These are phyloP conservation scores for Microbotryum saponariae DNA, from an alignment of 1,284 basidiomycete species.

Conservation along the genomic window DNA sequence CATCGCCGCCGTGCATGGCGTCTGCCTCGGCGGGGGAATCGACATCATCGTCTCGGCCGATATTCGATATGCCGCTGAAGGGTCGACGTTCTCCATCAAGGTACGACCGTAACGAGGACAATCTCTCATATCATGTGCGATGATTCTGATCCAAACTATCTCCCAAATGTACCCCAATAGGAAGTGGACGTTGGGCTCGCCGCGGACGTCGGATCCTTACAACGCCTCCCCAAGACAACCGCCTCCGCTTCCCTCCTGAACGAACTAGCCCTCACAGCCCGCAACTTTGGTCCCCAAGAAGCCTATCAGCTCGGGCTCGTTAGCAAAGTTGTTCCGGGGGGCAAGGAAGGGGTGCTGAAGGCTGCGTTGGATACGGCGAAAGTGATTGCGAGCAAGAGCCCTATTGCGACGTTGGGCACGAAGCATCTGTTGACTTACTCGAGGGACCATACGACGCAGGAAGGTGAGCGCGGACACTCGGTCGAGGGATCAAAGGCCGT, in stretches of 20 bases:
- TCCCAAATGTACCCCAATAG: slow-evolving; percentile 42
- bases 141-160: neutral
- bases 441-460: slow-evolving; percentile 53
- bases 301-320: slow-evolving; percentile 69
- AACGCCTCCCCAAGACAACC: slow-evolving; percentile 70
- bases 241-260: slow-evolving; percentile 70
- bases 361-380: slow-evolving; percentile 58
- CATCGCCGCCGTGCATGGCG: slow-evolving; percentile 72
- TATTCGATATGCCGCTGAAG: slow-evolving; percentile 62
- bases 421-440: slow-evolving; percentile 57
- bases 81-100: slow-evolving; percentile 67
- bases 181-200: slow-evolving; percentile 86
- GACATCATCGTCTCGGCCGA: slow-evolving; percentile 75
- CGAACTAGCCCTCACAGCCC: slow-evolving; percentile 70
- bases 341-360: slow-evolving; percentile 49
- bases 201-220: slow-evolving; percentile 75
- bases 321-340: slow-evolving; percentile 63
- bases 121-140: neutral
- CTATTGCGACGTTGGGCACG: slow-evolving; percentile 70
- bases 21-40: slow-evolving; percentile 58
- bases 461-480: slow-evolving; percentile 46
- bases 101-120: slow-evolving; percentile 41
- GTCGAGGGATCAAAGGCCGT: too few relatives aligned
- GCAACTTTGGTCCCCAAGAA: slow-evolving; percentile 60
- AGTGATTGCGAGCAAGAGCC: slow-evolving; percentile 67